These are phyloP conservation scores for Boechera retrofracta DNA, from an alignment of 345 rosid genomes.

Conservation along the genomic window DNA sequence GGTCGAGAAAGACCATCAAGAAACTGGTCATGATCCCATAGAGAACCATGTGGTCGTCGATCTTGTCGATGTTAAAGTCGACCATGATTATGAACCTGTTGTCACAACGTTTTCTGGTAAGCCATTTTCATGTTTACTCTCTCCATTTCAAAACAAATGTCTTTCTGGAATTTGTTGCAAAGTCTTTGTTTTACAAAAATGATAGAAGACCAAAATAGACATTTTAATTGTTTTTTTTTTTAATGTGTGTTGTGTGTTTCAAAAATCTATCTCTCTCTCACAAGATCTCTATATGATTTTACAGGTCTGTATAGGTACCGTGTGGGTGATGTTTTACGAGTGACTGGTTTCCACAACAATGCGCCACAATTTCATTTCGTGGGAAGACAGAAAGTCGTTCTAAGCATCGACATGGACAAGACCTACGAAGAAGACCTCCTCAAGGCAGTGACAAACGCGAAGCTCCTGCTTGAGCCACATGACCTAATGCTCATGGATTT, in stretches of 20 bases:
- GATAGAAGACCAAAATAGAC: no score
- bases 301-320: constrained; percentile 81
- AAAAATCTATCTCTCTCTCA: neutral
- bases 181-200: neutral
- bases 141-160: neutral
- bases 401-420: constrained; percentile 85
- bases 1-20: constrained; percentile 51
- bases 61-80: constrained; percentile 71
- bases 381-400: constrained; percentile 72
- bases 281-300: neutral
- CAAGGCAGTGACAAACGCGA: constrained; percentile 72
- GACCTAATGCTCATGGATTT: constrained; percentile 74
- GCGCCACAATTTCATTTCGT: constrained; percentile 78
- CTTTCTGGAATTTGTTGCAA: neutral
- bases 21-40: constrained; percentile 30
- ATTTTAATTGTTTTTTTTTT: no score
- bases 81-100: constrained; percentile 73
- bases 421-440: constrained; percentile 85
- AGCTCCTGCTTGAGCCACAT: constrained; percentile 55
- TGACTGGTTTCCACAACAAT: constrained; percentile 71
- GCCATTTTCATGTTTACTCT: constrained; percentile 8
- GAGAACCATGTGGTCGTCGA: constrained; percentile 49
- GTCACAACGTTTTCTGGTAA: constrained; percentile 82
- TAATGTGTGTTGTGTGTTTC: neutral
- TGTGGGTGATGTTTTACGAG: constrained; percentile 81